Evolutionary conservation across 2,329 filamentous ascomycete genomes (phyloP).

Genomic region (Trichoderma endophyticum): DNA sequence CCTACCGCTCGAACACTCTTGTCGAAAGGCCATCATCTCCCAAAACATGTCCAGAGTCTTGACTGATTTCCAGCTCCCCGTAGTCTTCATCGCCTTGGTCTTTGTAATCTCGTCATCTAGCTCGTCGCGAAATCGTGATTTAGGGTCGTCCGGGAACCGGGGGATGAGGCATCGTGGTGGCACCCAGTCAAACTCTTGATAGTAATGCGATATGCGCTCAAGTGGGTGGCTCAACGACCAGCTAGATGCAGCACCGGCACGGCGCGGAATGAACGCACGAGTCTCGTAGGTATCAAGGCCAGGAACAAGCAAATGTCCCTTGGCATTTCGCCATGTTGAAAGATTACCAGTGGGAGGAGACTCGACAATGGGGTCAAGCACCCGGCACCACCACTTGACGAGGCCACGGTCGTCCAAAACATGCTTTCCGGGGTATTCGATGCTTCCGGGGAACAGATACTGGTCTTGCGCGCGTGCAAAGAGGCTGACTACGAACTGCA

Average conservation of each 20-base stretch:
- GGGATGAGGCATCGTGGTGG: constrained; percentile 84
- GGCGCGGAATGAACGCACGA: constrained; percentile 69
- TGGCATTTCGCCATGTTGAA: constrained; percentile 46
- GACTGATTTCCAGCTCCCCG: constrained; percentile 78
- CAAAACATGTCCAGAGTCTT: constrained; percentile 87
- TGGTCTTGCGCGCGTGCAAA: constrained; percentile 91
- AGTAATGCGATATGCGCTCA: constrained; percentile 59
- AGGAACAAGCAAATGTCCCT: constrained; percentile 82
- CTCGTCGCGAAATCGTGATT: constrained; percentile 83
- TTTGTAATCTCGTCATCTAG: constrained; percentile 77
- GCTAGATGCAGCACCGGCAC: constrained; percentile 42
- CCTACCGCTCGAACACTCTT: constrained; percentile 90
- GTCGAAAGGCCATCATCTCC: constrained; percentile 96
- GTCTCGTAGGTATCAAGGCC: constrained; percentile 82
- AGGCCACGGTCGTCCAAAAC: constrained; percentile 86
- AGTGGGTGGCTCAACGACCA: constrained; percentile 74
- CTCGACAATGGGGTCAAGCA: constrained; percentile 72
- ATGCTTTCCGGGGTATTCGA: constrained; percentile 82
- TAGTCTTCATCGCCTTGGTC: constrained; percentile 49
- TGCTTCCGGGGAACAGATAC: constrained; percentile 90
- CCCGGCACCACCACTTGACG: constrained; percentile 93
- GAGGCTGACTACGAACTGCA: constrained; percentile 75
- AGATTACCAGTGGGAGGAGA: constrained; percentile 36
- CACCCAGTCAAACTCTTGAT: constrained; percentile 55
- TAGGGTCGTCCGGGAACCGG: constrained; percentile 91